Percentiles rank a stretch among this genome's conserved stretches.
Conservation (phyloP, 331 rosid genomes). For the Prunus yedoensis region DNA sequence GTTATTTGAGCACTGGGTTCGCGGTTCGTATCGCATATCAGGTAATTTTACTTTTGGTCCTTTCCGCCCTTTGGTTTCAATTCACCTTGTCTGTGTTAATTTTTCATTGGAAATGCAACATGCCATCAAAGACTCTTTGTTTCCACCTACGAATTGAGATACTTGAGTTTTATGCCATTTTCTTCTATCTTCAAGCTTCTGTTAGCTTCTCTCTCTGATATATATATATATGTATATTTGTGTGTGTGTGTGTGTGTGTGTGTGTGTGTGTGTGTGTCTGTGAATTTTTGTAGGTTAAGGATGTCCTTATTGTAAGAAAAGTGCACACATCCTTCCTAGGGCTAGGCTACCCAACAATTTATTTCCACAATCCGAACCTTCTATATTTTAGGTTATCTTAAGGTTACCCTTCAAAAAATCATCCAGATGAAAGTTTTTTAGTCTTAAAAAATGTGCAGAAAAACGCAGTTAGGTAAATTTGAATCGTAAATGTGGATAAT, state of each 20-base stretch:
- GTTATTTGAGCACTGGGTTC: slow-evolving; percentile 2
- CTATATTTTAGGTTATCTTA: too few species aligned
- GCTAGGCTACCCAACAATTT: too few species aligned
- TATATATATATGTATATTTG: background rate
- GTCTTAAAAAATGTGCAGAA: too few species aligned
- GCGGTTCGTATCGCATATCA: background rate
- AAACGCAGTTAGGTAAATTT: too few species aligned
- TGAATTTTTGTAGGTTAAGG: too few species aligned
- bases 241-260: background rate
- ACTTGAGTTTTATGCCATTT: background rate
- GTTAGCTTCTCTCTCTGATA: background rate
- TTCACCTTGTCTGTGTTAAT: background rate
- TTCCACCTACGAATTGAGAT: background rate
- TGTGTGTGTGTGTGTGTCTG: too few species aligned
- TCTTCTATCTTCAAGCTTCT: background rate
- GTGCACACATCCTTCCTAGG: too few species aligned
- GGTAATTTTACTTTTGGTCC: background rate
- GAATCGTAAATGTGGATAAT: too few species aligned
- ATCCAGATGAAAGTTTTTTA: too few species aligned
- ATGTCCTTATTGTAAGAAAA: too few species aligned
- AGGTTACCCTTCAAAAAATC: too few species aligned
- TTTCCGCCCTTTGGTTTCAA: background rate
- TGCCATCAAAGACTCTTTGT: background rate
- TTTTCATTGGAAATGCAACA: background rate
- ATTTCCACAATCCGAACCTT: too few species aligned